Conservation (phyloP, 2,329 filamentous ascomycete species). For the Aspergillus sergii region DNA sequence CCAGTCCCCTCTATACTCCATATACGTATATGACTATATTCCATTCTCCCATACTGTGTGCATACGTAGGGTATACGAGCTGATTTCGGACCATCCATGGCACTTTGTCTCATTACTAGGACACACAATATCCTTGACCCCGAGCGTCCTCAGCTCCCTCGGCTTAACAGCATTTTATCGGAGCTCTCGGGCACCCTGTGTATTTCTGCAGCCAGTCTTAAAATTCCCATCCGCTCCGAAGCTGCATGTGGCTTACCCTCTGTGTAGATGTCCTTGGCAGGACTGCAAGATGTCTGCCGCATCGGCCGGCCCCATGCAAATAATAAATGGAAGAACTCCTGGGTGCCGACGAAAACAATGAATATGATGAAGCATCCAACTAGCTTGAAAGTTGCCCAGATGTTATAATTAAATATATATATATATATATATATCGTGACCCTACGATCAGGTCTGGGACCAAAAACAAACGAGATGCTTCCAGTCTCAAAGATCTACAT, state of each 20-base stretch:
- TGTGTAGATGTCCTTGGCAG: background rate
- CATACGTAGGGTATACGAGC: background rate
- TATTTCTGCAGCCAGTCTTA: conserved; percentile 19
- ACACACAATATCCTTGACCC: background rate
- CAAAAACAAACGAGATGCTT: background rate
- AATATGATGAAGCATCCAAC: background rate
- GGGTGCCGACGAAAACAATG: background rate
- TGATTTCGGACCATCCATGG: background rate
- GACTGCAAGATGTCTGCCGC: conserved; percentile 12
- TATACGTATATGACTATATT: background rate
- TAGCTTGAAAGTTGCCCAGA: background rate
- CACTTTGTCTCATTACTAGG: background rate
- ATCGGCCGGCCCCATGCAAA: background rate
- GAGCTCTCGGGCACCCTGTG: conserved; percentile 20
- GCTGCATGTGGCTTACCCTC: conserved; percentile 9
- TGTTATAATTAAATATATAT: no score
- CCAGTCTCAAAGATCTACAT: conserved; percentile 16
- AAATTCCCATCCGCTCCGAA: conserved; percentile 16
- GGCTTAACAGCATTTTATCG: background rate
- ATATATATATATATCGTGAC: background rate
- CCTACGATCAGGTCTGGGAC: background rate
- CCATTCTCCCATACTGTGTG: background rate
- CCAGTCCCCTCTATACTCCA: no score
- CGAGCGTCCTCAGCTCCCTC: conserved; percentile 1
- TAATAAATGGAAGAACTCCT: conserved; percentile 2